Evolutionary conservation across 805 yeast genomes (phyloP), one percentile per base, ranked within the genome.

Genomic region (Wickerhamomyces xylosicus): DNA sequence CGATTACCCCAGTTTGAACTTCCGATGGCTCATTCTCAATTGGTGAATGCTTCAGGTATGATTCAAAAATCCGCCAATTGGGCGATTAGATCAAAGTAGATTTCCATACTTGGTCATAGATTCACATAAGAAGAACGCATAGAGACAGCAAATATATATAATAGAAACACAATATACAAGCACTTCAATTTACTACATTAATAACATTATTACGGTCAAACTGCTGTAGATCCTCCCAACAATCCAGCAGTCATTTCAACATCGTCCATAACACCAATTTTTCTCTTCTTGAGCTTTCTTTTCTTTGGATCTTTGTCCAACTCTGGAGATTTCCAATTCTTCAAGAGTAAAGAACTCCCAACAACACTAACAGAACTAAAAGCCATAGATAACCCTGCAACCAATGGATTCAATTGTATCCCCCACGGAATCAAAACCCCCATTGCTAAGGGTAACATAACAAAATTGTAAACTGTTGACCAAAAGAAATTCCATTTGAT

Each of bases 311-410:
- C 38, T 4, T 27, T 31, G 10, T 19, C 11, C 16, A 51, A 22
- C 9, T 44, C 43, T 19, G 54, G 57, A 13, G 71, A 63, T 28
- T 50, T 68, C 87, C 90, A 86, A 35, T 63, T 61, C 53, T 81
- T 83, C 49, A 90, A 64, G 50, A 76, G 56, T 43, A 90, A 64
- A 0, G 96, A 86, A 45, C 84, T 83, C 35, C 80, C 50, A 20
- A 92, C 89, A 18, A 90, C 97, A 49, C 95, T 83, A 2, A 86
- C 79, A 1, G 95, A 85, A 47, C 95, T 85, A 50, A 86, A 68
- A 1, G 95, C 95, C 97, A 92, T 92, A 1, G 96, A 83, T 13
- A 79, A 73, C 33, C 92, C 86, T 1, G 97, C 97, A 54, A 85
- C 74, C 56, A 85, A 78, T 3, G 97, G 98, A 37, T 85, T 85